Base-by-base conservation (phyloP, 495 filamentous ascomycete genomes). In the Penicilliopsis zonata region DNA sequence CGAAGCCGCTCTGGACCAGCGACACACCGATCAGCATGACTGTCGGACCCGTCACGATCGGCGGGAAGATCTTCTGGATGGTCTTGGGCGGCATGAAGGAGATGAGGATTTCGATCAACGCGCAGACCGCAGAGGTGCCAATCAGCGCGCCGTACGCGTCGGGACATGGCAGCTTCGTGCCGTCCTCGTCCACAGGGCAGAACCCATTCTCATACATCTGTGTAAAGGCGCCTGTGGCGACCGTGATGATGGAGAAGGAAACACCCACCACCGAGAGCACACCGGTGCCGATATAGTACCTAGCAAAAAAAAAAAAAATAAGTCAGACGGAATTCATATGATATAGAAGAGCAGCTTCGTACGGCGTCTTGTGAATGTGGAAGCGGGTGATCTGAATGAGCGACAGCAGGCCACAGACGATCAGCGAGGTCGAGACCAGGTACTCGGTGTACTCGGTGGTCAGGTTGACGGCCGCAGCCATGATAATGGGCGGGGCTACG, bases 261-360 rank as follows among this genome's bases (percentile, higher is more conserved):
- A 82, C 82, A 29, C 85, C 85, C 12, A 93, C 82, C n/a, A 94
- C 85, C 1, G 82, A 87, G 35, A 94, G 82, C 28, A 94, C 55
- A 2, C 87, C 87, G 0, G 87, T 94, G 21, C 87, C 86, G 40
- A 94, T 54, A 41, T 78, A 90, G 53, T 93, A 92, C 33, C 78
- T 7, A 24, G n/a, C 6, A n/a, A 24, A 24, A 24, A n/a, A 7
- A 24, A 24, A 24, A 24, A 24, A 6, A 24, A n/a, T 24, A 24
- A 6, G n/a, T 24, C 22, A 24, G 22, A 6, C 22, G 22, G 22
- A 24, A 24, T 24, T 7, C n/a, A 24, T 7, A n/a, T 6, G n/a
- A 7, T 24, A 24, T 24, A 7, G 26, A 64, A 52, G 85, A 82
- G 15, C 26, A 5, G 26, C 12, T 28, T 12, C 26, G 49, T 86